Evolutionary conservation across 202 grass and related monocot species (phyloP).

Genomic region (Zizania palustris): DNA sequence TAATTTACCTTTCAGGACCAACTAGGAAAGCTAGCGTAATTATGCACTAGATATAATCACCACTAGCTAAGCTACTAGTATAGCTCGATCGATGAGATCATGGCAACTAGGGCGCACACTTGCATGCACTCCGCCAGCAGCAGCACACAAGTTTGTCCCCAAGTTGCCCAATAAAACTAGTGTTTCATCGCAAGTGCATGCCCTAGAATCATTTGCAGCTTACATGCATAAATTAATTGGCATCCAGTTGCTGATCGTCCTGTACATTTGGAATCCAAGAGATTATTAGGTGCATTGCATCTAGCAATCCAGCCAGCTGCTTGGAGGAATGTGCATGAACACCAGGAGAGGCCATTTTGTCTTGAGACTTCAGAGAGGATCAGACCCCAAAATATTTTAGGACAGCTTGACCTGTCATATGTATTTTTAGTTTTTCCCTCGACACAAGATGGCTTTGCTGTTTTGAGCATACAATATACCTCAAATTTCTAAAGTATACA

Average conservation of each 20-base stretch:
- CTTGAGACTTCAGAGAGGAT: neutral
- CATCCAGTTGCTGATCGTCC: neutral
- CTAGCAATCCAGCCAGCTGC: neutral
- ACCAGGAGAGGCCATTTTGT: constrained; percentile 8
- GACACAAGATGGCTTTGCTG: neutral
- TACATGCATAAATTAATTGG: constrained; percentile 5
- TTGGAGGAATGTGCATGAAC: constrained; percentile 4
- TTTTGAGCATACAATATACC: neutral
- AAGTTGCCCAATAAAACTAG: neutral
- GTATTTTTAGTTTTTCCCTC: neutral
- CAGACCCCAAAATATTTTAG: too few species aligned
- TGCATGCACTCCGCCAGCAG: constrained; percentile 14
- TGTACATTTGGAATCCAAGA: neutral
- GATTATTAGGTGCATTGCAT: constrained; percentile 14
- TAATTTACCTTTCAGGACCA: neutral
- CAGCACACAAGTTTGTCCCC: constrained; percentile 26
- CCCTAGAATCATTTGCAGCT: constrained; percentile 26
- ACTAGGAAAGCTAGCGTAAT: neutral
- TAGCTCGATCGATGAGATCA: constrained; percentile 1
- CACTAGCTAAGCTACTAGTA: neutral
- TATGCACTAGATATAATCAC: neutral
- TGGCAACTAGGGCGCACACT: constrained; percentile 5
- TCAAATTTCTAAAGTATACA: neutral
- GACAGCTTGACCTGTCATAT: neutral
- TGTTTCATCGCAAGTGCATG: constrained; percentile 20